These are phyloP conservation scores for Ascochyta viciae-villosae DNA, from an alignment of 2,329 filamentous ascomycete species.

Conservation along the genomic window DNA sequence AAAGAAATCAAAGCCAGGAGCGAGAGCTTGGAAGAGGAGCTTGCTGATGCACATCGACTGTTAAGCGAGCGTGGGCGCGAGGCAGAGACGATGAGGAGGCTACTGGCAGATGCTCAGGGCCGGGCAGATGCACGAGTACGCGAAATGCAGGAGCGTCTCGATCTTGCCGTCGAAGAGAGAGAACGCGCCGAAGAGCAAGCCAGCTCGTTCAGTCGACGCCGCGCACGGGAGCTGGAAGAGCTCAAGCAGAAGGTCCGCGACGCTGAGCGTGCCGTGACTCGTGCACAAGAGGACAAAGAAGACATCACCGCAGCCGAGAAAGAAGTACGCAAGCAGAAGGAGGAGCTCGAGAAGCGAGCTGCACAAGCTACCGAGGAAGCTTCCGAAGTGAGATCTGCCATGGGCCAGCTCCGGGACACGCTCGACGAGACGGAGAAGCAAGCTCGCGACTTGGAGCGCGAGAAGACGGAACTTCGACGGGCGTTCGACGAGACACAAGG, in stretches of 20 bases:
- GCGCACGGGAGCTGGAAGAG: slow-evolving; percentile 85
- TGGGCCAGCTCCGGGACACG: slow-evolving; percentile 77
- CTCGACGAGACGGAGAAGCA: slow-evolving; percentile 89
- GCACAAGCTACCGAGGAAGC: slow-evolving; percentile 75
- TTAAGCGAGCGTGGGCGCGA: slow-evolving; percentile 88
- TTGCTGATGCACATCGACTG: slow-evolving; percentile 85
- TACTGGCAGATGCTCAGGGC: slow-evolving; percentile 85
- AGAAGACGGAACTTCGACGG: slow-evolving; percentile 76
- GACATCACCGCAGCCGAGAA: slow-evolving; percentile 76
- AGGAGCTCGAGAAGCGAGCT: slow-evolving; percentile 76
- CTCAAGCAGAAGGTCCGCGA: slow-evolving; percentile 80
- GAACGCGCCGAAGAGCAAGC: slow-evolving; percentile 93
- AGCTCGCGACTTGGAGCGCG: slow-evolving; percentile 81
- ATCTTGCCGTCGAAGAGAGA: slow-evolving; percentile 89
- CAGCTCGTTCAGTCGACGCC: slow-evolving; percentile 75
- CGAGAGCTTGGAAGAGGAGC: slow-evolving; percentile 89
- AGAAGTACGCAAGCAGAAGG: slow-evolving; percentile 75
- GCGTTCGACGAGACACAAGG: slow-evolving; percentile 79
- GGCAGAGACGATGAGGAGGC: slow-evolving; percentile 89
- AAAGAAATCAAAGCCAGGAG: slow-evolving; percentile 84
- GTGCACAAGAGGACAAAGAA: slow-evolving; percentile 75
- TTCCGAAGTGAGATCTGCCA: slow-evolving; percentile 76
- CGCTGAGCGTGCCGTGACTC: slow-evolving; percentile 77
- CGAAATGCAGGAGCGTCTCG: slow-evolving; percentile 88
- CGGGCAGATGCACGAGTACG: slow-evolving; percentile 81